Conservation (phyloP, 345 rosid species). For the Cardamine occulta region DNA sequence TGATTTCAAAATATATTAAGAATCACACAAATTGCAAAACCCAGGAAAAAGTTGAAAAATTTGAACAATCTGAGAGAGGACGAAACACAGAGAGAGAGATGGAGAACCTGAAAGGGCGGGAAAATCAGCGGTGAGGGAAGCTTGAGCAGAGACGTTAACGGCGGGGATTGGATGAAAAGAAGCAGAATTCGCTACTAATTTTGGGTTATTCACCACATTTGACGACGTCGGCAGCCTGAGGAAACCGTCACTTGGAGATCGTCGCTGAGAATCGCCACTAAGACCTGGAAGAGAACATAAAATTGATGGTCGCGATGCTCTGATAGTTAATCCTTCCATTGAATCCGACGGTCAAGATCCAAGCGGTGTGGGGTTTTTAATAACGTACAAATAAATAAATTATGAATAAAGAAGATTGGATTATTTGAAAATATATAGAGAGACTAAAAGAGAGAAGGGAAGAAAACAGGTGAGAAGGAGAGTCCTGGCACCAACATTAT, state of each 20-base stretch:
- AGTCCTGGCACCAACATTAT: conserved; percentile 27
- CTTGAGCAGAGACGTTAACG: conserved; percentile 50
- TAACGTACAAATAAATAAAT: conserved; percentile 2
- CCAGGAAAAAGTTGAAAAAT: background rate
- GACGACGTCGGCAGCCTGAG: conserved; percentile 36
- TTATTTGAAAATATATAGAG: conserved; percentile 29
- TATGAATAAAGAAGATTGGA: background rate
- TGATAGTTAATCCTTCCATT: conserved; percentile 43
- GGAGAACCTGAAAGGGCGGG: conserved; percentile 46
- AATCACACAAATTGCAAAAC: background rate
- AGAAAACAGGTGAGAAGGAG: conserved; percentile 38
- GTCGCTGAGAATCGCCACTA: conserved; percentile 20
- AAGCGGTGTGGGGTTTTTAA: background rate
- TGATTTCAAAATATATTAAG: background rate
- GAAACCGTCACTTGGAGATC: conserved; percentile 38
- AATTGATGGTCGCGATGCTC: conserved; percentile 37
- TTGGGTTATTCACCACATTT: background rate
- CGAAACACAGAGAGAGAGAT: background rate
- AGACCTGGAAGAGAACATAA: conserved; percentile 33
- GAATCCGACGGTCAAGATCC: conserved; percentile 20
- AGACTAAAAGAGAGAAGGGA: background rate
- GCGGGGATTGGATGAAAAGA: conserved; percentile 49
- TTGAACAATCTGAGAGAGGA: background rate
- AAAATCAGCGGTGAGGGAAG: conserved; percentile 45
- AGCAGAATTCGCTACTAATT: conserved; percentile 33